Evolutionary conservation across 208 protist species (phyloP).

Genomic region (Acanthamoeba polyphaga): DNA sequence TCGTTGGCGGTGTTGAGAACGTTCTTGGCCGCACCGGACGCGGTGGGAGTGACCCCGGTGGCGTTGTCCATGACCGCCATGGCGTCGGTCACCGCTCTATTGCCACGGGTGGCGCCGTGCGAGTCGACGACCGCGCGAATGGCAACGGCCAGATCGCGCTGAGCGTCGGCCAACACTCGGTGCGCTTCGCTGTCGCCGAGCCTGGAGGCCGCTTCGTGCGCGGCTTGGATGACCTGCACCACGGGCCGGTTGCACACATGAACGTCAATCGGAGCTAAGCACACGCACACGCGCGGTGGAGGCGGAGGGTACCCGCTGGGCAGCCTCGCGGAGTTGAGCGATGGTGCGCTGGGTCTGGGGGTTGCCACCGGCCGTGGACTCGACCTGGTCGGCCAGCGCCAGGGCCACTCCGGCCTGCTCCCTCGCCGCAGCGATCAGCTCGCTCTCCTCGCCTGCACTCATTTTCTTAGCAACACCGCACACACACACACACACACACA

Average conservation of each 20-base stretch:
- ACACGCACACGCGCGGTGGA: too few relatives aligned
- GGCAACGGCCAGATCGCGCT: conserved; percentile 1
- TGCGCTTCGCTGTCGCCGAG: neutral
- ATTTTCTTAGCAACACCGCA: neutral
- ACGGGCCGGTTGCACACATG: too few relatives aligned
- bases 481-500: neutral
- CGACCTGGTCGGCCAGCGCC: conserved; percentile 2
- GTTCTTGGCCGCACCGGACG: neutral
- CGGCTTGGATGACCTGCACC: conserved; percentile 13
- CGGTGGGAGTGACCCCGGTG: neutral
- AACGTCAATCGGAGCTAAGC: too few relatives aligned
- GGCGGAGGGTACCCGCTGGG: neutral
- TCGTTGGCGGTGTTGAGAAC: conserved; percentile 16
- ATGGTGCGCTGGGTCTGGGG: neutral
- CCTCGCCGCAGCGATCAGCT: neutral
- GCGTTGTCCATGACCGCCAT: neutral
- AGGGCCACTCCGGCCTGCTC: conserved; percentile 30
- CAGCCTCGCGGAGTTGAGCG: neutral
- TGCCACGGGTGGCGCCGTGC: neutral
- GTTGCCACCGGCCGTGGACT: neutral
- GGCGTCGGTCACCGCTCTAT: neutral
- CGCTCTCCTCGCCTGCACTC: conserved; percentile 13
- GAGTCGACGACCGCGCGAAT: conserved; percentile 6
- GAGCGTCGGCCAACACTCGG: neutral
- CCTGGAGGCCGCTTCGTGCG: neutral